Conservation (phyloP, 208 protist species). For the Trypanosoma boissoni region DNA sequence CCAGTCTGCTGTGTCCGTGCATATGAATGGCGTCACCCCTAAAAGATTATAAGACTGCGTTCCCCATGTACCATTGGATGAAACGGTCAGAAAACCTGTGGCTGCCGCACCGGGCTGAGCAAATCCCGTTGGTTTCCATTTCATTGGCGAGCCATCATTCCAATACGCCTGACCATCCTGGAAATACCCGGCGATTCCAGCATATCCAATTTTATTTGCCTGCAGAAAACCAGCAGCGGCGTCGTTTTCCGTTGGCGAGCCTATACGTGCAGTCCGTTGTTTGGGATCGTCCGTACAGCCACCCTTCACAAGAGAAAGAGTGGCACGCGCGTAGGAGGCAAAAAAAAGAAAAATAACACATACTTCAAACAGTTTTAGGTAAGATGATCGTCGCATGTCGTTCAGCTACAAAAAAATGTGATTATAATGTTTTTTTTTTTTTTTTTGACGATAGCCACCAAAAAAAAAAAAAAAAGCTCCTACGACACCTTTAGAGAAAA, state of each 20-base stretch:
- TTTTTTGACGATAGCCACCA: background rate
- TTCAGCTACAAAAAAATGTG: background rate
- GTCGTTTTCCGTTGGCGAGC: constrained; percentile 31
- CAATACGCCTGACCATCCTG: constrained; percentile 25
- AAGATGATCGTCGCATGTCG: too few relatives aligned
- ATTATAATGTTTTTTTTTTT: background rate
- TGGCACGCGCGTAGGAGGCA: constrained; percentile 1
- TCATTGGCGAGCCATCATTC: constrained; percentile 33
- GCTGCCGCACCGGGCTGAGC: background rate
- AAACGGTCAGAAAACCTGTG: constrained; percentile 35
- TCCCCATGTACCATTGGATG: constrained; percentile 34
- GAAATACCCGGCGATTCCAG: constrained; percentile 37
- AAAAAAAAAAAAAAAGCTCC: constrained; percentile 14
- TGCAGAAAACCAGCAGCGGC: constrained; percentile 34
- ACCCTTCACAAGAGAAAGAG: constrained; percentile 14
- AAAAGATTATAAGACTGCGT: constrained; percentile 18
- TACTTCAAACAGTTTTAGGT: constrained; percentile 3
- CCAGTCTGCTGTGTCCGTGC: constrained; percentile 23
- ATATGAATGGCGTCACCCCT: constrained; percentile 29
- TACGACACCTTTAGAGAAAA: background rate
- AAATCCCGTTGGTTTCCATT: constrained; percentile 31
- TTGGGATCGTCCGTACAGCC: constrained; percentile 14
- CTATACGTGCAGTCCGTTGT: constrained; percentile 20
- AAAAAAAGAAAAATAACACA: constrained; percentile 4
- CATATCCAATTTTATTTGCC: constrained; percentile 19